Evolutionary conservation across 2,329 filamentous ascomycete genomes (phyloP).

Genomic region (Alternaria triticimaculans): DNA sequence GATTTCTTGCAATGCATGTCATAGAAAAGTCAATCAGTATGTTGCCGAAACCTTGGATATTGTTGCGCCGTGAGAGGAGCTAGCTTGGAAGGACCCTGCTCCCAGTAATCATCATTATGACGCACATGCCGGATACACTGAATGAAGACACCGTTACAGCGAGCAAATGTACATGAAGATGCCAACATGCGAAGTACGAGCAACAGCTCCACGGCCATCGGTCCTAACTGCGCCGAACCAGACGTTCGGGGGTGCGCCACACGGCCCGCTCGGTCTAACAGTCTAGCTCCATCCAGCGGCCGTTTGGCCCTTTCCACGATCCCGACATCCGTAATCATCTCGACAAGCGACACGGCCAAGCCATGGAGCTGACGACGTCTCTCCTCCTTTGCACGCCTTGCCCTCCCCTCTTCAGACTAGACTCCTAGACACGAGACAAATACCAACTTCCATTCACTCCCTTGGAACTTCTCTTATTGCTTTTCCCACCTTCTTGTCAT

Average conservation of each 20-base stretch:
- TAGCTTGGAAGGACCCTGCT: background rate
- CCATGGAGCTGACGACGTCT: conserved; percentile 14
- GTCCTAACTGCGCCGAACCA: conserved; percentile 11
- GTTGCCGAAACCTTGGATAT: background rate
- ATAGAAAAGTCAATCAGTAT: background rate
- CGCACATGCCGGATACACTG: background rate
- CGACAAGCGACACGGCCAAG: conserved; percentile 12
- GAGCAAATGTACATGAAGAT: background rate
- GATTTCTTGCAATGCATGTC: background rate
- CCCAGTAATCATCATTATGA: background rate
- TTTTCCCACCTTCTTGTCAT: background rate
- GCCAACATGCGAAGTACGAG: background rate
- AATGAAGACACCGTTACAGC: background rate
- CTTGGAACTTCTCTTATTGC: background rate
- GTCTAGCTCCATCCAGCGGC: conserved; percentile 1
- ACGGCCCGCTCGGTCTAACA: conserved; percentile 8
- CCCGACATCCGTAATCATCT: conserved; percentile 11
- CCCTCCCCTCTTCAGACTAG: background rate
- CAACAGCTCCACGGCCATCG: background rate
- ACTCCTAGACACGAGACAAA: background rate
- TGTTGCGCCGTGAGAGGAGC: background rate
- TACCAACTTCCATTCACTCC: conserved; percentile 10
- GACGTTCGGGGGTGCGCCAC: background rate
- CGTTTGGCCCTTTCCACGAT: conserved; percentile 4
- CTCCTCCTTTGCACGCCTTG: conserved; percentile 1